Base-by-base conservation (phyloP, 1,284 basidiomycete species). In the Kwoniella shivajii region DNA sequence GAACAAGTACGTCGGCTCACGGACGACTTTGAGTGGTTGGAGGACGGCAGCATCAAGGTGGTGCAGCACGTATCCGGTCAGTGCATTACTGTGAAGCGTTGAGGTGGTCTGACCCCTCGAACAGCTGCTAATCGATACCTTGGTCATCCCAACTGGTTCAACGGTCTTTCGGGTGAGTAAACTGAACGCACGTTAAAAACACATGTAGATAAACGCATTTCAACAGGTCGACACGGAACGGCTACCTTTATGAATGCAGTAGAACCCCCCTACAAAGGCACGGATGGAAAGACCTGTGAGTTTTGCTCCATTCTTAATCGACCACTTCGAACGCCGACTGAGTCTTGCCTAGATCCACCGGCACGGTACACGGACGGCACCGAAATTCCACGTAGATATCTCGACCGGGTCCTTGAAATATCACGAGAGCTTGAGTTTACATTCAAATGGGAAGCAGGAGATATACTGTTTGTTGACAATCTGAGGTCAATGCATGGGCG, bases 261-360 rank as follows among this genome's bases (percentile, higher is more conserved):
- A 10, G 41, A 42, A 42, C 41, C 41, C 6, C 20, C 20, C 9
- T 42, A 42, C 16, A 42, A 24, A 10, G 41, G 41, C 9, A 22
- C 41, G 13, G 22, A 42, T 26, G 41, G 41, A 16, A 42, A 42
- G 22, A 42, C 41, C 9, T 42, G 41, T 42, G 16, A 22, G 41
- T 42, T 34, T 39, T 27, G 49, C 27, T 48, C 46, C 11, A 62
- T 38, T 4, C 63, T 60, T 1, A 49, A 59, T 37, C 63, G n/a
- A n/a, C n/a, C n/a, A n/a, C n/a, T n/a, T n/a, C n/a, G n/a, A n/a
- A n/a, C n/a, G n/a, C n/a, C n/a, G n/a, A n/a, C n/a, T n/a, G n/a
- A n/a, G n/a, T n/a, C n/a, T n/a, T n/a, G n/a, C n/a, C n/a, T n/a
- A n/a, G n/a, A n/a, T n/a, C n/a, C n/a, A n/a, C n/a, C n/a, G n/a